Percentiles rank a stretch among this genome's conserved stretches.
phyloP scores from a whole-genome alignment of 1,284 basidiomycete genomes.

The Irpex sp. region DNA sequence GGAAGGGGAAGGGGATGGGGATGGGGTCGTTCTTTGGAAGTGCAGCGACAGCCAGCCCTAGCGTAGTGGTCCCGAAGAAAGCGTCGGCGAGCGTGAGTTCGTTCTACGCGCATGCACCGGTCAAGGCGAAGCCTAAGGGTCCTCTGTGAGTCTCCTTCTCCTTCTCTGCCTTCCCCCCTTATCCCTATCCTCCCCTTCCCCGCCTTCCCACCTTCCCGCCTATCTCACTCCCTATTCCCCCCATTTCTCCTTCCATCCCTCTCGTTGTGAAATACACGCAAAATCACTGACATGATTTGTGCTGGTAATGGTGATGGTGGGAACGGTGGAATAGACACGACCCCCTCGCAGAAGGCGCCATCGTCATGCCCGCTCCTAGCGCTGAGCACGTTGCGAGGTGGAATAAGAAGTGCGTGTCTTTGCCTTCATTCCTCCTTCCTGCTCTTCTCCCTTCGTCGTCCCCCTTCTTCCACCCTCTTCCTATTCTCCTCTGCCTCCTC shows the following conservation, averaged over 20 bases:
- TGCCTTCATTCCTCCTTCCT: neutral
- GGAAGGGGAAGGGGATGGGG: too few relatives aligned
- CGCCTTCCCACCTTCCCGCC: too few relatives aligned
- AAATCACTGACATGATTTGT: too few relatives aligned
- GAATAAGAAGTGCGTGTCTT: conserved; percentile 63
- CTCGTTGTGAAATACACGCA: too few relatives aligned
- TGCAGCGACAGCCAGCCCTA: too few relatives aligned
- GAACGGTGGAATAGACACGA: conserved; percentile 52
- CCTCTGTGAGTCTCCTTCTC: conserved; percentile 46
- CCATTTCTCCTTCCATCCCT: too few relatives aligned
- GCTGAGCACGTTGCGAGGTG: conserved; percentile 62
- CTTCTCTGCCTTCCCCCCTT: neutral
- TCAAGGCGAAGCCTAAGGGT: conserved; percentile 41
- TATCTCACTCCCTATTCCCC: too few relatives aligned
- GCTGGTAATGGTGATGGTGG: too few relatives aligned
- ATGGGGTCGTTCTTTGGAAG: neutral
- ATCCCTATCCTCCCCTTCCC: conserved; percentile 21
- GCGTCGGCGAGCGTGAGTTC: conserved; percentile 39
- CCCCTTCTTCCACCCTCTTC: too few relatives aligned
- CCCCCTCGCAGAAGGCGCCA: conserved; percentile 69
- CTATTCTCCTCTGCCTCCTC: too few relatives aligned
- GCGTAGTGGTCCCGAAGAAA: too few relatives aligned
- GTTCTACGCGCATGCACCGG: conserved; percentile 49
- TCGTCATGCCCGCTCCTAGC: conserved; percentile 85
- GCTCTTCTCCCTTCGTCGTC: neutral